Conservation (phyloP, 352 stramenopile species). For the Aphanomyces euteiches region DNA sequence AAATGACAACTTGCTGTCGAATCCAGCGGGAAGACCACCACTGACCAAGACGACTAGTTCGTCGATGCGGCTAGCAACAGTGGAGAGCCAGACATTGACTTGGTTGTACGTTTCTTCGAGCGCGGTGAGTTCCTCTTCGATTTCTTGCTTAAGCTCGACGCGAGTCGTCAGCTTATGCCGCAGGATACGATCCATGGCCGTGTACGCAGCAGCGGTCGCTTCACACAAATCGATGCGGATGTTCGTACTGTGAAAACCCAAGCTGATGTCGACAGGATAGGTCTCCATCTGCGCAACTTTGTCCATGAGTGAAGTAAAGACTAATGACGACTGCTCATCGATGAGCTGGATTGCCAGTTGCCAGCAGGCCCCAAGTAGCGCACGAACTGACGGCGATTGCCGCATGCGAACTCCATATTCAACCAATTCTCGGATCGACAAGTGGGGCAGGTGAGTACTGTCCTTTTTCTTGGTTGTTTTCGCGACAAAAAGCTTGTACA, state of each 20-base stretch:
- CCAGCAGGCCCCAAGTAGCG: slow-evolving; percentile 52
- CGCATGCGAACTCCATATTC: slow-evolving; percentile 66
- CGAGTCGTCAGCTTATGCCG: slow-evolving; percentile 66
- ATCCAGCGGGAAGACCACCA: slow-evolving; percentile 49
- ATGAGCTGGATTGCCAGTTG: slow-evolving; percentile 47
- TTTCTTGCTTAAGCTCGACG: slow-evolving; percentile 33
- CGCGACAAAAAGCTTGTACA: slow-evolving; percentile 51
- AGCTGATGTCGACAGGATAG: slow-evolving; percentile 64
- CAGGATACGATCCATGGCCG: slow-evolving; percentile 55
- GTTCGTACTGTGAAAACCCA: slow-evolving; percentile 62
- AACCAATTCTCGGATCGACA: slow-evolving; percentile 63
- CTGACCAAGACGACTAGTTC: slow-evolving; percentile 57
- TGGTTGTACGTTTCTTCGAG: slow-evolving; percentile 59
- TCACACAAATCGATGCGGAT: slow-evolving; percentile 60
- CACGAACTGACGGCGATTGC: slow-evolving; percentile 42
- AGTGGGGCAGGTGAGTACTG: slow-evolving; percentile 38
- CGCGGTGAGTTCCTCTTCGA: slow-evolving; percentile 48
- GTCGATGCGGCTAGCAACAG: slow-evolving; percentile 59
- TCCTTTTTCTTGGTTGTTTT: slow-evolving; percentile 56
- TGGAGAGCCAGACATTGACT: slow-evolving; percentile 47
- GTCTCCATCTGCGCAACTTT: slow-evolving; percentile 55
- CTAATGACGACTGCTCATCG: slow-evolving; percentile 5
- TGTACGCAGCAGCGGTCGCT: slow-evolving; percentile 35
- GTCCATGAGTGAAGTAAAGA: slow-evolving; percentile 24
- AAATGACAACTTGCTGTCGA: slow-evolving; percentile 50